Evolutionary conservation across 768 basidiomycete species (phyloP).

Genomic region (Auricularia cornea): DNA sequence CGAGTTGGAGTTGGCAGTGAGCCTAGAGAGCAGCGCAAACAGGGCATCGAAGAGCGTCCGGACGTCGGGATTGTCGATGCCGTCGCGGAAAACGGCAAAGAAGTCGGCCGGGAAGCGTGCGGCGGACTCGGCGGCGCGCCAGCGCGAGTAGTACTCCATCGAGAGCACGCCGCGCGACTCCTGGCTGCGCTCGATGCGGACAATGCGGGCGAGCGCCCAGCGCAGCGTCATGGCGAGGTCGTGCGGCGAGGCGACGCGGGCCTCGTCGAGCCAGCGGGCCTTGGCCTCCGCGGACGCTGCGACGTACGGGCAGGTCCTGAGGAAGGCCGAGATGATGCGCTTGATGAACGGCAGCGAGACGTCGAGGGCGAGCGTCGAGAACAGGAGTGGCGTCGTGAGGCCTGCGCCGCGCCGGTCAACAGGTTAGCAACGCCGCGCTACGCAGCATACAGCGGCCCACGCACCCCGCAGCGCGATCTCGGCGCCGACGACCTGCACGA

Average conservation of each 20-base stretch:
- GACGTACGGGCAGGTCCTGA: conserved; percentile 27
- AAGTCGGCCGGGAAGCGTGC: conserved; percentile 62
- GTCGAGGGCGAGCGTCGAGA: conserved; percentile 83
- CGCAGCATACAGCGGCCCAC: neutral
- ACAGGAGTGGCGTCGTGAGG: conserved; percentile 84
- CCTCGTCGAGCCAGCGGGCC: conserved; percentile 65
- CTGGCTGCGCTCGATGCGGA: conserved; percentile 58
- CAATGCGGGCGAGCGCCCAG: conserved; percentile 81
- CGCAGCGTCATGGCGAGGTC: conserved; percentile 88
- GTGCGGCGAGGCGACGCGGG: conserved; percentile 73
- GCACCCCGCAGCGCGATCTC: conserved; percentile 61
- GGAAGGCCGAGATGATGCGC: conserved; percentile 70
- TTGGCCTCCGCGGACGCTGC: conserved; percentile 36
- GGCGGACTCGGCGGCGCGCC: conserved; percentile 80
- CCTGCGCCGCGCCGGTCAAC: conserved; percentile 17
- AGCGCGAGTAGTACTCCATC: conserved; percentile 78
- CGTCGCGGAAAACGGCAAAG: conserved; percentile 59
- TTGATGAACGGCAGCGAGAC: conserved; percentile 66
- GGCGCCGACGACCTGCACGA: conserved; percentile 61
- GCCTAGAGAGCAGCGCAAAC: conserved; percentile 70
- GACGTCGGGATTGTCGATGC: conserved; percentile 39
- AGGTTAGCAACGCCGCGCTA: neutral
- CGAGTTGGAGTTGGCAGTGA: conserved; percentile 73
- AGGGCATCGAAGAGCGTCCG: conserved; percentile 59
- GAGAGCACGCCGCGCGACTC: conserved; percentile 77